Conservation (phyloP, 805 yeast genomes). For the Starmerella tilneyi region DNA sequence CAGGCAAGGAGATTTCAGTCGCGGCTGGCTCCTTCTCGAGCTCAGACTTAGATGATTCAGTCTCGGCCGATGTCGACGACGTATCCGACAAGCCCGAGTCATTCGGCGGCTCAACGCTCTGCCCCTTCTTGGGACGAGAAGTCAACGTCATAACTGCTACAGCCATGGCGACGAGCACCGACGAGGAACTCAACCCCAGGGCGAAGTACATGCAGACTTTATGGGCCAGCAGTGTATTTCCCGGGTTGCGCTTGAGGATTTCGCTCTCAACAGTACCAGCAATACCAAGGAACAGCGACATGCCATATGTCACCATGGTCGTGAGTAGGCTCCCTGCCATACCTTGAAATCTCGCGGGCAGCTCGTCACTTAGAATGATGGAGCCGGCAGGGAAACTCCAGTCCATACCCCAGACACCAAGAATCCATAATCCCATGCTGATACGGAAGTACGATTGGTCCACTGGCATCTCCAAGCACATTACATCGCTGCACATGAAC, state of each 20-base stretch:
- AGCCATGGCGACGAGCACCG: conserved; percentile 14
- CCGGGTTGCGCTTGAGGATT: conserved; percentile 14
- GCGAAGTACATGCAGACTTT: conserved; percentile 19
- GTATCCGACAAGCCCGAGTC: background rate
- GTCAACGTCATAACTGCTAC: conserved; percentile 14
- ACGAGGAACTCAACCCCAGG: conserved; percentile 17
- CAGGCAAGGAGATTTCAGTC: too few species aligned
- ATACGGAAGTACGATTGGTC: conserved; percentile 51
- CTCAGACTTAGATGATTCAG: background rate
- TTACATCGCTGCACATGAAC: conserved; percentile 34
- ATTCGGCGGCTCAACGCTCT: background rate
- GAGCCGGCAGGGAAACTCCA: conserved; percentile 68
- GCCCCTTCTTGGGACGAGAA: background rate
- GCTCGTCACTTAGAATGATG: conserved; percentile 45
- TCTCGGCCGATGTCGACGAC: background rate
- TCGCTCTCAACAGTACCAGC: conserved; percentile 37
- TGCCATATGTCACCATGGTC: conserved; percentile 63
- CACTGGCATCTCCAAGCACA: conserved; percentile 35
- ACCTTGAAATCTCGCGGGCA: conserved; percentile 61
- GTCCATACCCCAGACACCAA: conserved; percentile 67
- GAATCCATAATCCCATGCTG: conserved; percentile 45
- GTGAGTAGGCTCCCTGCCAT: conserved; percentile 66
- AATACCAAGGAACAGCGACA: conserved; percentile 58
- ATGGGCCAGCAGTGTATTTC: conserved; percentile 13
- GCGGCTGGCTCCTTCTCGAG: background rate